Evolutionary conservation across 768 basidiomycete genomes (phyloP).

Genomic region (Pleurotus eryngii): DNA sequence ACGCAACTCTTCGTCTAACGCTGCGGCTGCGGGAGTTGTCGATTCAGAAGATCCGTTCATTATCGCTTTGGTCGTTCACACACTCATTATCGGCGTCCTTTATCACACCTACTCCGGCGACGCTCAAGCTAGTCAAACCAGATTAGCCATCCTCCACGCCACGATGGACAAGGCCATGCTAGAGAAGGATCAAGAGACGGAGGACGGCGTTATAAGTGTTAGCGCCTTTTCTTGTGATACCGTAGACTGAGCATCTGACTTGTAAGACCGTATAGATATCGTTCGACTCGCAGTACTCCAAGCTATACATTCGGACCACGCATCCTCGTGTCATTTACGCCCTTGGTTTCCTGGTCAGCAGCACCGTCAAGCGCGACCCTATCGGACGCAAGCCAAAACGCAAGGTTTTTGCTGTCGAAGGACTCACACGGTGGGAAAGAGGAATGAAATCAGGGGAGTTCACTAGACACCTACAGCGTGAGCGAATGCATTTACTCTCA

Average conservation of each 20-base stretch:
- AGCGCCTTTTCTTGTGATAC: conserved; percentile 3
- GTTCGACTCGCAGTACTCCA: conserved; percentile 23
- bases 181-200: conserved; percentile 16
- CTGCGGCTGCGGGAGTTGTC: not conserved
- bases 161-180: conserved; percentile 60
- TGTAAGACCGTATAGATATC: conserved; percentile 23
- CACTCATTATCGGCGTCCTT: conserved; percentile 58
- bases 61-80: conserved; percentile 42
- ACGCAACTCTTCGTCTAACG: not conserved
- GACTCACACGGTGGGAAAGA: conserved; percentile 45
- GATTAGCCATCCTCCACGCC: conserved; percentile 60
- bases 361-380: conserved; percentile 66
- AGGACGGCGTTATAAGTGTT: conserved; percentile 35
- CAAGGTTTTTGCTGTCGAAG: conserved; percentile 66
- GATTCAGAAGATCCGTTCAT: conserved; percentile 10
- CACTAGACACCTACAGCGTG: conserved; percentile 35
- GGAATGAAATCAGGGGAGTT: conserved; percentile 28
- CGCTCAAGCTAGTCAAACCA: conserved; percentile 40
- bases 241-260: too few relatives aligned
- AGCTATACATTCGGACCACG: conserved; percentile 54
- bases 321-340: conserved; percentile 65
- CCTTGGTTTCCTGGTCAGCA: conserved; percentile 65
- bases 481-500: conserved; percentile 15
- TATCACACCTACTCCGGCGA: conserved; percentile 61
- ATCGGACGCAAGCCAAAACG: conserved; percentile 73